phyloP scores from a whole-genome alignment of 495 filamentous ascomycete genomes.

The Neurospora sp. region DNA sequence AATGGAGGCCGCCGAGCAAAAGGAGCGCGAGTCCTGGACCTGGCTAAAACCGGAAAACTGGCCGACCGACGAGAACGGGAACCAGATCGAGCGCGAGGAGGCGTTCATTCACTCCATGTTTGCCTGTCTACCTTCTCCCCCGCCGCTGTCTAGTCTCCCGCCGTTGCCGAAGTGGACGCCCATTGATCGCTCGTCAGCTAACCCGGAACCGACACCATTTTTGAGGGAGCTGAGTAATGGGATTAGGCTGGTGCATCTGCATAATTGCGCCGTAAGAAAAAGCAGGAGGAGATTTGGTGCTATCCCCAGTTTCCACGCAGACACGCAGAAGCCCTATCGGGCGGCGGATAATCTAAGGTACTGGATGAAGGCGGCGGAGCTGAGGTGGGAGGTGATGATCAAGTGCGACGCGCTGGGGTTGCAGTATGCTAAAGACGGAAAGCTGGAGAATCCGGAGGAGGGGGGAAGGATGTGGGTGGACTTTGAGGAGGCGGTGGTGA shows the following conservation, averaged over 20 bases:
- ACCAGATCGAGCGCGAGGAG: conserved; percentile 67
- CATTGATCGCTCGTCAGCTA: conserved; percentile 27
- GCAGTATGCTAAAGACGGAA: conserved; percentile 53
- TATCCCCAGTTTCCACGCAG: conserved; percentile 77
- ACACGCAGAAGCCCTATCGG: conserved; percentile 89
- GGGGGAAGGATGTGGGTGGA: conserved; percentile 44
- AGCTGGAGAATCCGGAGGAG: conserved; percentile 24
- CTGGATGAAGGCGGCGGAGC: conserved; percentile 92
- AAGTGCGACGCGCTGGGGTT: conserved; percentile 80
- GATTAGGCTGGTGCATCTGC: conserved; percentile 68
- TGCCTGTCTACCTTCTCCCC: conserved; percentile 20
- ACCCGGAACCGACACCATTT: conserved; percentile 56
- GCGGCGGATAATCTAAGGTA: conserved; percentile 86
- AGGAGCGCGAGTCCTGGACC: conserved; percentile 61
- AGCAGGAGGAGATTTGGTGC: conserved; percentile 83
- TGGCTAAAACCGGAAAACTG: conserved; percentile 72
- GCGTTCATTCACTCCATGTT: conserved; percentile 65
- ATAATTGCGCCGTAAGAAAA: conserved; percentile 78
- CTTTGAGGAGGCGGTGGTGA: conserved; percentile 68
- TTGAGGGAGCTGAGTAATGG: conserved; percentile 66
- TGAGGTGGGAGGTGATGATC: conserved; percentile 84
- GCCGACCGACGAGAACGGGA: conserved; percentile 40
- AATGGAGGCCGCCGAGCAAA: conserved; percentile 61
- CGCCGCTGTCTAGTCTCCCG: conserved; percentile 19
- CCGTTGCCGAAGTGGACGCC: conserved; percentile 63